Evolutionary conservation across 2,329 filamentous ascomycete species (phyloP), one percentile per base, ranked within the genome.

Genomic region (Neoarthrinium moseri): DNA sequence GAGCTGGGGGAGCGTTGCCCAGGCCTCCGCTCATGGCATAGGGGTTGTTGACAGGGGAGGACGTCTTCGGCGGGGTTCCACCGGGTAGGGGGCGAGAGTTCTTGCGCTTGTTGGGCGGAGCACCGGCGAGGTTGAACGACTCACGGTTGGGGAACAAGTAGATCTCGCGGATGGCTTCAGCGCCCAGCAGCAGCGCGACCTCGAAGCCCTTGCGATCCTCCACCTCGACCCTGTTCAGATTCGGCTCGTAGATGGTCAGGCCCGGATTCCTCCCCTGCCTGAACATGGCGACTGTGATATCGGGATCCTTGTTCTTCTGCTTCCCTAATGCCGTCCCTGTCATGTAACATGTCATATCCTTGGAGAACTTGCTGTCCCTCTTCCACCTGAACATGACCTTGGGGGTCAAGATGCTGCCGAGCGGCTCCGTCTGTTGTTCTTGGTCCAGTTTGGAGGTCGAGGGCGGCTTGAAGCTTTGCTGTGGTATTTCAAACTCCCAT

Each of bases 181-280:
- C 79, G 22, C 79, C 74, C 17, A 87, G 65, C 17, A 86, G 62
- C 15, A 97, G 68, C 2, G 91, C 84, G 1, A 97, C 80, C 63
- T 99, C 94, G 4, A 97, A 72, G 0, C 94, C 94, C 65, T 96
- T 97, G 47, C 87, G 83, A 66, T 99, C 94, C 65, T 99, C 91
- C 51, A 97, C 83, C 34, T 97, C 91, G 10, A 97, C 86, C 6
- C 94, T 79, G 50, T 87, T 85, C 60, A 97, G 75, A 62, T 97
- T 97, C 5, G 92, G 89, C 66, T 99, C 89, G 71, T 97, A 96
- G 33, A 99, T 78, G 2, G 91, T 95, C 48, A 97, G 68, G 23
- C 66, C 62, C 27, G 69, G 72, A 56, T 91, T 69, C 55, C 82
- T 85, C 21, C 85, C 74, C 15, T 80, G 78, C 54, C 86, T 84